Evolutionary conservation across 176 grass and related monocot genomes (phyloP).

Genomic region (Poa pratensis): DNA sequence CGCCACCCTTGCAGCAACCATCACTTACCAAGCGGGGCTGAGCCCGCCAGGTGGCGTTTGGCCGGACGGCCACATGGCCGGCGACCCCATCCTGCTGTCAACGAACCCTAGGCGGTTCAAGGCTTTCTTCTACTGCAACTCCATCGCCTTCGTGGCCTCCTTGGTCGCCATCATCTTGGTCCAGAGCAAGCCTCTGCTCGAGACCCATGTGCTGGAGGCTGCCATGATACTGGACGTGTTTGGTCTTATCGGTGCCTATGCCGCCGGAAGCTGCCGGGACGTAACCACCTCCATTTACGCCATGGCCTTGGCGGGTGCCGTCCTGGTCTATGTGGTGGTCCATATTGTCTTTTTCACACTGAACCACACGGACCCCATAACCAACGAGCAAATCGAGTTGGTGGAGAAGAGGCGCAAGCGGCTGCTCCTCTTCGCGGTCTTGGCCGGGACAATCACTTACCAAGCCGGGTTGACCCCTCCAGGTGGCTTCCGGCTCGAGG

Average conservation of each 20-base stretch:
- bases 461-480: slow-evolving; percentile 55
- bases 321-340: slow-evolving; percentile 26
- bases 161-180: slow-evolving; percentile 50
- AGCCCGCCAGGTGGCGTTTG: slow-evolving; percentile 48
- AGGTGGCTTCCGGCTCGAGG: slow-evolving; percentile 5
- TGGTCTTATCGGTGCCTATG: slow-evolving; percentile 48
- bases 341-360: neutral
- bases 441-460: slow-evolving; percentile 45
- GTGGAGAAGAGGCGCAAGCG: slow-evolving; percentile 37
- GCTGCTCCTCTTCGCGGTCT: slow-evolving; percentile 40
- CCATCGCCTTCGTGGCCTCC: slow-evolving; percentile 49
- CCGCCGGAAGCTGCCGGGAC: slow-evolving; percentile 23
- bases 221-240: slow-evolving; percentile 48
- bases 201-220: neutral
- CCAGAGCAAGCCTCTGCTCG: neutral
- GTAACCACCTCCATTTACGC: slow-evolving; percentile 13
- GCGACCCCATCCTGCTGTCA: slow-evolving; percentile 18
- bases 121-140: slow-evolving; percentile 56
- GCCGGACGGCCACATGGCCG: slow-evolving; percentile 33
- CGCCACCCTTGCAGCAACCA: slow-evolving; percentile 40
- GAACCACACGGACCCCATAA: neutral
- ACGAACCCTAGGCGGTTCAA: slow-evolving; percentile 21
- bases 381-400: neutral
- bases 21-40: slow-evolving; percentile 57
- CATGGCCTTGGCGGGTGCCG: neutral